phyloP scores from a whole-genome alignment of 2,329 filamentous ascomycete species.

The Aspergillus eucalypticola region DNA sequence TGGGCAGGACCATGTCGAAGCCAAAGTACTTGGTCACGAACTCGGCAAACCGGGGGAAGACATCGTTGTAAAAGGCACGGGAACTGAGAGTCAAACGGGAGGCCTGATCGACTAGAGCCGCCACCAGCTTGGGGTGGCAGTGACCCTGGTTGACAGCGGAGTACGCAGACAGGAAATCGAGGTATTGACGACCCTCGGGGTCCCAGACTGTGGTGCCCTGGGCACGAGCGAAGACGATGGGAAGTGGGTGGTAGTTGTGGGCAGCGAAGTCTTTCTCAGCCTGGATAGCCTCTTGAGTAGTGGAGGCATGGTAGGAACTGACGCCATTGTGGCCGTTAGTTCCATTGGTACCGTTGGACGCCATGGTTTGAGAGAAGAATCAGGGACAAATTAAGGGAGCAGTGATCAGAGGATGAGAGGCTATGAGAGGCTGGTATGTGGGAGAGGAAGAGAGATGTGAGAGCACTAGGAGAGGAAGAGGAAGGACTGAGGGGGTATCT shows the following conservation, averaged over 20 bases:
- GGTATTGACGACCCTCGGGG: conserved; percentile 90
- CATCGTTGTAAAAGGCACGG: conserved; percentile 96
- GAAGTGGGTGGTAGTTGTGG: conserved; percentile 98
- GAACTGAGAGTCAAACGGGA: conserved; percentile 87
- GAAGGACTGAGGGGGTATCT: conserved; percentile 2
- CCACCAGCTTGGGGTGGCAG: conserved; percentile 94
- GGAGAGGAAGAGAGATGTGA: neutral
- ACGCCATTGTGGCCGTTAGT: conserved; percentile 39
- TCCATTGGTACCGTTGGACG: conserved; percentile 17
- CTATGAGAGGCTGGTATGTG: neutral
- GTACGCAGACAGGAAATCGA: conserved; percentile 98
- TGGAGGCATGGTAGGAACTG: conserved; percentile 68
- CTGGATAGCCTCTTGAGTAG: conserved; percentile 76
- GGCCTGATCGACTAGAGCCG: conserved; percentile 86
- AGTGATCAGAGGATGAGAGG: neutral
- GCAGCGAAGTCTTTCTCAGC: conserved; percentile 83
- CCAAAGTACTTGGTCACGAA: conserved; percentile 87
- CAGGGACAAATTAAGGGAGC: neutral
- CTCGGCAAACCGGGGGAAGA: conserved; percentile 93
- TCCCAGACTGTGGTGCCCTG: conserved; percentile 92
- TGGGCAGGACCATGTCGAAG: conserved; percentile 96
- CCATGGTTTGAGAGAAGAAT: conserved; percentile 24
- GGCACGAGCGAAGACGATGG: conserved; percentile 86
- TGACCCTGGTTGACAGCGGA: conserved; percentile 97
- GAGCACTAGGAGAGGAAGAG: neutral